A percentile compares a stretch with the other conserved stretches of the same genome.
phyloP scores from a whole-genome alignment of 805 yeast genomes.

The Schwanniomyces yamadae region DNA sequence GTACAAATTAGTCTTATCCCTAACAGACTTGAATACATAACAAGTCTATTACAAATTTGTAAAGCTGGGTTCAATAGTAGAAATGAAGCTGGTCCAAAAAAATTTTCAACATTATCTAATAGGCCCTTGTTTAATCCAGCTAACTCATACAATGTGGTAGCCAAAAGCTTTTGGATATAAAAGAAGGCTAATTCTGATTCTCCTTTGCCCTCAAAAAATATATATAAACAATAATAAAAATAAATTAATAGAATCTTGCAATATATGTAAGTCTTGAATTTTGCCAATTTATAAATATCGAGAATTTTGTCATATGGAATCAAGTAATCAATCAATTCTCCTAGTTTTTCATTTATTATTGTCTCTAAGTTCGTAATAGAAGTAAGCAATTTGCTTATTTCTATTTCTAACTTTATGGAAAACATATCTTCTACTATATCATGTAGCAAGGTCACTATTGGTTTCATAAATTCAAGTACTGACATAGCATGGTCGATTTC shows the following conservation, averaged over 20 bases:
- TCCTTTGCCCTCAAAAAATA: slow-evolving; percentile 6
- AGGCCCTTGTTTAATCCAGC: slow-evolving; percentile 4
- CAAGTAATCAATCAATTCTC: slow-evolving; percentile 5
- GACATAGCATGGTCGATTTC: no score
- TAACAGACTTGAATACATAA: slow-evolving; percentile 1
- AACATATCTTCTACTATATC: background rate
- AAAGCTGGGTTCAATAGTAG: slow-evolving; percentile 2
- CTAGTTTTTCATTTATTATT: slow-evolving; percentile 1
- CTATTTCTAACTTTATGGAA: background rate
- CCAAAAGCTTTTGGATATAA: slow-evolving; percentile 28
- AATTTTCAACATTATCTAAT: slow-evolving; percentile 1
- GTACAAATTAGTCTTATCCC: slow-evolving; percentile 2
- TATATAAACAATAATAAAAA: slow-evolving; percentile 3
- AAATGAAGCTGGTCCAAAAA: slow-evolving; percentile 5
- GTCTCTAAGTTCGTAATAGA: slow-evolving; percentile 3
- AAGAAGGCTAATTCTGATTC: slow-evolving; percentile 30
- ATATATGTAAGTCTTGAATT: slow-evolving; percentile 3
- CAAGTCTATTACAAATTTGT: background rate
- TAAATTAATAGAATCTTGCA: slow-evolving; percentile 4
- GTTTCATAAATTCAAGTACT: background rate
- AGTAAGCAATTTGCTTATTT: background rate
- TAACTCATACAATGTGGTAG: slow-evolving; percentile 1
- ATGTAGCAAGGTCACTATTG: background rate
- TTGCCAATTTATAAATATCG: background rate
- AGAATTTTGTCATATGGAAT: background rate